Evolutionary conservation across 495 filamentous ascomycete species (phyloP), one percentile per base, ranked within the genome.

Genomic region (Trypethelium eluteriae): DNA sequence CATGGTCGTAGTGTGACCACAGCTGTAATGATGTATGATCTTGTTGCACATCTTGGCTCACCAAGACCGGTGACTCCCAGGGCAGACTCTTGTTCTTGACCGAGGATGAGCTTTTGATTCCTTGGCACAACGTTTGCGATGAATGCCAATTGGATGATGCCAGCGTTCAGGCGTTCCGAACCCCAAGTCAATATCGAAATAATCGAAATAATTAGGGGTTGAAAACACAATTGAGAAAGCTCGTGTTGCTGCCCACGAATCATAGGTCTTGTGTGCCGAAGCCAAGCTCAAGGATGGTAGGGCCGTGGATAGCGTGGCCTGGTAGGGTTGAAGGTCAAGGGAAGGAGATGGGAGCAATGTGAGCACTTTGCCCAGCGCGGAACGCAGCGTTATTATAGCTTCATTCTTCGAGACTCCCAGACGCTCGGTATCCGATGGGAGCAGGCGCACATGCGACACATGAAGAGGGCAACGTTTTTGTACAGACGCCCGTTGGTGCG

Each of bases 1-100:
- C 59, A 75, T 70, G 34, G 61, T 59, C 59, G 65, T 63, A 47
- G 67, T 39, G 67, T 76, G 74, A 62, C 70, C 70, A 64, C 77
- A 79, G 59, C 62, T 66, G 70, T 77, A 79, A 38, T 53, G 34
- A 63, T 79, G 75, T 65, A 75, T 68, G 38, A 79, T 67, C 64
- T 71, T 67, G 39, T 65, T 75, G 63, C 77, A 79, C 75, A 78
- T 78, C 50, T 46, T 53, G 41, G n/a, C 35, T 44, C 64, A 53
- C 44, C 39, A 44, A 63, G 38, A 41, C 41, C 25, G 70, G 7
- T 10, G 47, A 56, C n/a, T 46, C 41, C 41, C 16, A 7, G 41
- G 59, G 39, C 9, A 47, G 47, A 39, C 3, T 50, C 56, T 34
- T 11, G 7, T 36, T 59, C 5, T 5, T 18, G 63, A 11, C 10